phyloP scores from a whole-genome alignment of 352 stramenopile species.

The Pythium scleroteichum region DNA sequence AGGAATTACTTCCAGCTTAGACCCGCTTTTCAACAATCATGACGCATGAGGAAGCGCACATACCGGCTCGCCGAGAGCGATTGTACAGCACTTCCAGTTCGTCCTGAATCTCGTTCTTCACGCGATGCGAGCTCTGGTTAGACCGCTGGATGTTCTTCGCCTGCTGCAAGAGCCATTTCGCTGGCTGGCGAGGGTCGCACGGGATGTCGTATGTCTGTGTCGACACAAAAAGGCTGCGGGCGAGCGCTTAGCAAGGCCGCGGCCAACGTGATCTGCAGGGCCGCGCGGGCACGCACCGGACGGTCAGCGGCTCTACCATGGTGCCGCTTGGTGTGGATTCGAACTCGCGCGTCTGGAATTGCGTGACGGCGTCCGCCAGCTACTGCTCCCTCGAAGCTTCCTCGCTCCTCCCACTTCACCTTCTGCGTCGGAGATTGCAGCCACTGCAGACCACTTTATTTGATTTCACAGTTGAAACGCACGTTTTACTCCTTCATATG shows the following conservation, averaged over 20 bases:
- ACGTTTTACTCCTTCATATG: too few species aligned
- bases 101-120: constrained; percentile 38
- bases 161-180: constrained; percentile 74
- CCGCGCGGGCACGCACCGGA: constrained; percentile 37
- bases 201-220: constrained; percentile 86
- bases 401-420: constrained; percentile 4
- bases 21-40: neutral
- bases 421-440: neutral
- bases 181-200: constrained; percentile 69
- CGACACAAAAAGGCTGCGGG: constrained; percentile 63
- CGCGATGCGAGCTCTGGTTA: constrained; percentile 30
- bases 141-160: constrained; percentile 77
- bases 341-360: neutral
- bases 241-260: neutral
- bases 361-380: neutral
- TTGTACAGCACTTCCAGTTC: constrained; percentile 86
- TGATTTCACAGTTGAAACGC: too few species aligned
- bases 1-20: neutral
- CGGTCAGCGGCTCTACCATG: constrained; percentile 45
- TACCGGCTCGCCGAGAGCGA: constrained; percentile 48
- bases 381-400: neutral
- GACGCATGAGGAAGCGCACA: neutral
- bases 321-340: neutral
- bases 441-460: neutral
- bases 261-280: neutral